Evolutionary conservation across 2,329 filamentous ascomycete genomes (phyloP).

Genomic region (Fusarium sp.): DNA sequence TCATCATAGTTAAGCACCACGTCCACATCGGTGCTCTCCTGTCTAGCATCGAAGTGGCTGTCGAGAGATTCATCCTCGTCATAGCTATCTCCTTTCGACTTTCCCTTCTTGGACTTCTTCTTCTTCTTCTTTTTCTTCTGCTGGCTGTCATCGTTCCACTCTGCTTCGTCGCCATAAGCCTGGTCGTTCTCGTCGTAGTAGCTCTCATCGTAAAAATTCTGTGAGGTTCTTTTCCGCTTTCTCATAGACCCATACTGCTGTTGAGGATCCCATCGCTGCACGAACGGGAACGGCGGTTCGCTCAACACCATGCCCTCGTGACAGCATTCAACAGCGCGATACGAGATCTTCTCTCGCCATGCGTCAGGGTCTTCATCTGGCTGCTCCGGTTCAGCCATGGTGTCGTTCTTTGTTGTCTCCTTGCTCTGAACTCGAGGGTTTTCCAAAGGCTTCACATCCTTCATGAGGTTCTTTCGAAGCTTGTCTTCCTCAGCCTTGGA

Average conservation of each 20-base stretch:
- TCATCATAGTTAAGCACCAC: slow-evolving; percentile 57
- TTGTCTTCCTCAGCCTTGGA: slow-evolving; percentile 76
- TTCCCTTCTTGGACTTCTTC: slow-evolving; percentile 57
- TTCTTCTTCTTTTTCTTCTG: slow-evolving; percentile 33
- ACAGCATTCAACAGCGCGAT: slow-evolving; percentile 87
- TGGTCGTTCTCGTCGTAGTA: slow-evolving; percentile 47
- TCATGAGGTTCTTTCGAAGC: slow-evolving; percentile 70
- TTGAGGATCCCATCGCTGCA: slow-evolving; percentile 88
- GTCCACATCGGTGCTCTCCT: slow-evolving; percentile 41
- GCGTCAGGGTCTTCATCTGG: slow-evolving; percentile 64
- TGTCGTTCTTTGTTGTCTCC: slow-evolving; percentile 18
- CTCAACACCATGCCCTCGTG: slow-evolving; percentile 76
- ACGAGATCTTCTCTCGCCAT: slow-evolving; percentile 80
- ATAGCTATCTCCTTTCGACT: slow-evolving; percentile 33
- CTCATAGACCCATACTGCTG: slow-evolving; percentile 63
- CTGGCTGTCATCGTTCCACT: slow-evolving; percentile 52
- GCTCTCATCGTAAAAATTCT: slow-evolving; percentile 48
- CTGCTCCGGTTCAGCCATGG: slow-evolving; percentile 17
- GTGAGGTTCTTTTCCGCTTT: slow-evolving; percentile 63
- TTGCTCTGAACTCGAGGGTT: slow-evolving; percentile 50
- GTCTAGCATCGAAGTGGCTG: background rate
- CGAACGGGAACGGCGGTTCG: slow-evolving; percentile 88
- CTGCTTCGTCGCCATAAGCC: slow-evolving; percentile 45
- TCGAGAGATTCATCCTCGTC: slow-evolving; percentile 22
- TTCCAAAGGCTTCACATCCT: slow-evolving; percentile 59